phyloP scores from a whole-genome alignment of 805 yeast species.

The Teunomyces cretensis region DNA sequence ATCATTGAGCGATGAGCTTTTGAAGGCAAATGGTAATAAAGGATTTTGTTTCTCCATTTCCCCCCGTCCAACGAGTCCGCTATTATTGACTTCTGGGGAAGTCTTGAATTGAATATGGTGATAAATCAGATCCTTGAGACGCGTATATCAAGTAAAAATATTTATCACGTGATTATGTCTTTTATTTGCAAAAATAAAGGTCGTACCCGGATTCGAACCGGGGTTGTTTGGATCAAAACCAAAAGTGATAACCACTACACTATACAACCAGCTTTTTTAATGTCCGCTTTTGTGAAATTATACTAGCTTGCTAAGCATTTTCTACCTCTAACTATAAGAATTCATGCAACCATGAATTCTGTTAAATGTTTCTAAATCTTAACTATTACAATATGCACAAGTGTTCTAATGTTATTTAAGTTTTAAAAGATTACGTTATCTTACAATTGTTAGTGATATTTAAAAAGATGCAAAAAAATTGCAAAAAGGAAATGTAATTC shows the following conservation, averaged over 20 bases:
- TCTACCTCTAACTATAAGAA: no score
- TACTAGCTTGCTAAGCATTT: no score
- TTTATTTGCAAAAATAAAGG: constrained; percentile 31
- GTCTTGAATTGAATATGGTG: neutral
- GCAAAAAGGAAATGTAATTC: no score
- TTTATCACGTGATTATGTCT: neutral
- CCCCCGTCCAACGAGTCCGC: neutral
- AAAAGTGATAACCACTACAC: constrained; percentile 82
- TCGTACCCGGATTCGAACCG: constrained; percentile 85
- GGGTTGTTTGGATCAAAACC: constrained; percentile 82
- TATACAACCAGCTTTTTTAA: constrained; percentile 40
- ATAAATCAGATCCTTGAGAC: neutral
- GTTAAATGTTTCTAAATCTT: no score
- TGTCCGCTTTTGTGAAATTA: neutral
- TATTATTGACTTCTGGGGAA: neutral
- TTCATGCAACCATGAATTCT: no score
- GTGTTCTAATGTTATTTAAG: no score
- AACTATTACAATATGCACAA: no score
- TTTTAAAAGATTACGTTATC: no score
- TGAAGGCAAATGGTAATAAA: constrained; percentile 52
- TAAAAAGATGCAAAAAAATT: no score
- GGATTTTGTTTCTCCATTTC: constrained; percentile 33
- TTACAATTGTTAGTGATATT: no score
- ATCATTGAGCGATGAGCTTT: constrained; percentile 29
- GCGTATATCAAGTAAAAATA: neutral